Conservation (phyloP, 257 asterid species). For the Jasminum sambac region DNA sequence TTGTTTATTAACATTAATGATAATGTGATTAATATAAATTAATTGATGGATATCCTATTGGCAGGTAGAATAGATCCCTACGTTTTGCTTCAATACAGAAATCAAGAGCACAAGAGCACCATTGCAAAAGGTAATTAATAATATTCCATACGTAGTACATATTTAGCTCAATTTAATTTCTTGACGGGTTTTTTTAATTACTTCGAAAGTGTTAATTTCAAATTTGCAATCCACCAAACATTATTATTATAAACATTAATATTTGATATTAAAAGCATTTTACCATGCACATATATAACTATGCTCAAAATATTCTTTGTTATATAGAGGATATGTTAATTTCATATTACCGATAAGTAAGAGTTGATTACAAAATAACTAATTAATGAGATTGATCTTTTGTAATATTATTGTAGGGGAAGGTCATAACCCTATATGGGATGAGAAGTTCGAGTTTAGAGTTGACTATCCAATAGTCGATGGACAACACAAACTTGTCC, state of each 20-base stretch:
- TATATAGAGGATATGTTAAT: no score
- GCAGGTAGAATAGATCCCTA: constrained; percentile 45
- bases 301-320: no score
- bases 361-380: no score
- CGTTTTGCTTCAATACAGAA: constrained; percentile 37
- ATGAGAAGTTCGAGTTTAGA: constrained; percentile 57
- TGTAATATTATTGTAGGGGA: constrained; percentile 32
- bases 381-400: background rate
- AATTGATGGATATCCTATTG: background rate
- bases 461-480: constrained; percentile 46
- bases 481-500: constrained; percentile 41
- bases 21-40: no score
- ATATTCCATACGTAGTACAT: background rate
- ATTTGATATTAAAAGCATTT: no score
- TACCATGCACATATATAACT: no score
- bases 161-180: background rate
- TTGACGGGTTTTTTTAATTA: background rate
- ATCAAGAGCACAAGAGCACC: constrained; percentile 28
- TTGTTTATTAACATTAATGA: no score
- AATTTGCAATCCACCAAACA: no score
- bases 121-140: constrained; percentile 25
- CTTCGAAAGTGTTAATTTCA: no score
- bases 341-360: no score
- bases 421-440: constrained; percentile 58
- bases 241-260: no score